These are phyloP conservation scores for Paraconiothyrium brasiliense DNA, from an alignment of 2,329 filamentous ascomycete genomes.

Conservation along the genomic window DNA sequence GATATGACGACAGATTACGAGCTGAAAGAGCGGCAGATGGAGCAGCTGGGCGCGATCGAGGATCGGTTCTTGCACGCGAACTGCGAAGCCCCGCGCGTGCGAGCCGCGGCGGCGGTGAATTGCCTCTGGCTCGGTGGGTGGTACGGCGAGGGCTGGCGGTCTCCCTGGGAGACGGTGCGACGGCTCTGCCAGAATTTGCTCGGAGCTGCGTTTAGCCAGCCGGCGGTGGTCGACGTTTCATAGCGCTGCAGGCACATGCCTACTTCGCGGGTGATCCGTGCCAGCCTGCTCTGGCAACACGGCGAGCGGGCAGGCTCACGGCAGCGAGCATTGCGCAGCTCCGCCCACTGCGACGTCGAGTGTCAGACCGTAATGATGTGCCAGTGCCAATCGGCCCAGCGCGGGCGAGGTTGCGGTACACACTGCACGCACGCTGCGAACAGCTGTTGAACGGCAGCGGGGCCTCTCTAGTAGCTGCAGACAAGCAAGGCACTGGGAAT, in stretches of 20 bases:
- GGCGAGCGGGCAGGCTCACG: constrained; percentile 2
- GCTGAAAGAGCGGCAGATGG: constrained; percentile 36
- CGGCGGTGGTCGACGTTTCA: constrained; percentile 39
- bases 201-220: constrained; percentile 14
- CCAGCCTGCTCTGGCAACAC: constrained; percentile 28
- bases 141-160: constrained; percentile 17
- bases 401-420: constrained; percentile 7
- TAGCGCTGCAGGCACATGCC: constrained; percentile 31
- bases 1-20: constrained; percentile 43
- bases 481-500: constrained; percentile 10
- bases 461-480: constrained; percentile 20
- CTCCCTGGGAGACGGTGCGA: constrained; percentile 42
- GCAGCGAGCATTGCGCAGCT: constrained; percentile 26
- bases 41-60: constrained; percentile 21
- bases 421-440: constrained; percentile 8
- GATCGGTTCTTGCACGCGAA: constrained; percentile 6
- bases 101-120: constrained; percentile 9
- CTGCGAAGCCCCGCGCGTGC: constrained; percentile 5
- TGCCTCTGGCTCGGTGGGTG: constrained; percentile 13
- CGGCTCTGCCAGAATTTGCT: constrained; percentile 21
- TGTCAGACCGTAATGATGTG: constrained; percentile 24
- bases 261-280: constrained; percentile 24
- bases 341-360: constrained; percentile 29
- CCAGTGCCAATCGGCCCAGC: constrained; percentile 16
- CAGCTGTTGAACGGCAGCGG: constrained; percentile 17